Conservation (phyloP, 768 basidiomycete species). For the Xerocomellus dryophilus region DNA sequence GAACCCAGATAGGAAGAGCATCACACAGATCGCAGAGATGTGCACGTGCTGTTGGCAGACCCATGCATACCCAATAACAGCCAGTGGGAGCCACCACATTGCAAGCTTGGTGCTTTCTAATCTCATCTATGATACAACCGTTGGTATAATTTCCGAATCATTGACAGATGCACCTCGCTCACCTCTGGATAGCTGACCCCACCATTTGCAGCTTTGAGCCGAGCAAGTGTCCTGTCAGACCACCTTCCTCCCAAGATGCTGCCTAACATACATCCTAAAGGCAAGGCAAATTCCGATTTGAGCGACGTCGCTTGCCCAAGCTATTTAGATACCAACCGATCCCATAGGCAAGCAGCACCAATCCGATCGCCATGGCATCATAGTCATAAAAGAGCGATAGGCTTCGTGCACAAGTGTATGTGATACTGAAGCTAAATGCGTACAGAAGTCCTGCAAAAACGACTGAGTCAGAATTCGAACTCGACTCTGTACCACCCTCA, state of each 20-base stretch:
- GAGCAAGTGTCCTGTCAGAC: slow-evolving; percentile 48
- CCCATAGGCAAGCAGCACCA: slow-evolving; percentile 76
- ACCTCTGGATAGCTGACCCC: slow-evolving; percentile 66
- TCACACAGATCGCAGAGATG: slow-evolving; percentile 66
- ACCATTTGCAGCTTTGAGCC: slow-evolving; percentile 46
- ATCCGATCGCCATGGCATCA: slow-evolving; percentile 67
- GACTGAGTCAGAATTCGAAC: background rate
- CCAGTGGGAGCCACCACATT: slow-evolving; percentile 52
- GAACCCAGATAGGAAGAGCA: slow-evolving; percentile 74
- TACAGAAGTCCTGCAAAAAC: slow-evolving; percentile 56
- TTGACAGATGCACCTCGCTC: slow-evolving; percentile 7
- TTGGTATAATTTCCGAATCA: background rate
- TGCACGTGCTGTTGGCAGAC: slow-evolving; percentile 60
- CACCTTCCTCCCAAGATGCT: slow-evolving; percentile 61
- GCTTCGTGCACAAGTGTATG: slow-evolving; percentile 75
- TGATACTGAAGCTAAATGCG: slow-evolving; percentile 64
- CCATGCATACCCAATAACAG: slow-evolving; percentile 76
- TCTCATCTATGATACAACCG: slow-evolving; percentile 53
- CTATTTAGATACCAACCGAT: slow-evolving; percentile 42
- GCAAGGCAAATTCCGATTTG: background rate
- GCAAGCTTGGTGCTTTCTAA: slow-evolving; percentile 61
- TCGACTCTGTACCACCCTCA: slow-evolving; percentile 17
- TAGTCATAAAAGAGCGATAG: slow-evolving; percentile 64
- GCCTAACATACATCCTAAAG: slow-evolving; percentile 48
- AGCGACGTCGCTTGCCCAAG: background rate